These are phyloP conservation scores for Didymellaceae sp. DNA, from an alignment of 2,329 filamentous ascomycete genomes.

Conservation along the genomic window DNA sequence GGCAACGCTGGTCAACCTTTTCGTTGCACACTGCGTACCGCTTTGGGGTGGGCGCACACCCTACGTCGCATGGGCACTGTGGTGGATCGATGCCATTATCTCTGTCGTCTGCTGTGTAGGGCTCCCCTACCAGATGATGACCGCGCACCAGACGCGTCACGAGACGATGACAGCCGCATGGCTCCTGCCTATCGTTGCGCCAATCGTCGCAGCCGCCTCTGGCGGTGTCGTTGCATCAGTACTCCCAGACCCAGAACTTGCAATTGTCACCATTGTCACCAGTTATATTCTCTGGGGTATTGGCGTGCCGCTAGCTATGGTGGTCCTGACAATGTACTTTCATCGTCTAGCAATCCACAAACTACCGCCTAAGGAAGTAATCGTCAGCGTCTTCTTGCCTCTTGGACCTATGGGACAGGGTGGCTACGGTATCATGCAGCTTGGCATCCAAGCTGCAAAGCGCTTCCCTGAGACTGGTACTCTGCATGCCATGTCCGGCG, in stretches of 20 bases:
- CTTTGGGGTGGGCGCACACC: constrained; percentile 63
- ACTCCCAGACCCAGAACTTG: constrained; percentile 61
- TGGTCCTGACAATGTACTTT: constrained; percentile 71
- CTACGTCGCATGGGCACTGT: constrained; percentile 55
- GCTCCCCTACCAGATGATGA: constrained; percentile 43
- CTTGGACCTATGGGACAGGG: constrained; percentile 71
- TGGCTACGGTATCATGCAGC: constrained; percentile 63
- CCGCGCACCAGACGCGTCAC: constrained; percentile 32
- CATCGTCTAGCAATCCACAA: constrained; percentile 71
- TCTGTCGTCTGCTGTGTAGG: constrained; percentile 50
- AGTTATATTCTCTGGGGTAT: constrained; percentile 74
- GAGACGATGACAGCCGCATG: constrained; percentile 67
- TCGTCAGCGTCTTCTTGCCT: constrained; percentile 71
- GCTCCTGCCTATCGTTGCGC: constrained; percentile 69
- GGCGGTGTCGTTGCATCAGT: constrained; percentile 67
- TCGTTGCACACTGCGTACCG: constrained; percentile 64
- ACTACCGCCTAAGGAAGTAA: constrained; percentile 68
- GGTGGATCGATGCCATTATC: constrained; percentile 57
- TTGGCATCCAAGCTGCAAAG: constrained; percentile 53
- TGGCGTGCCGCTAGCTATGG: constrained; percentile 65
- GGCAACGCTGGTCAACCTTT: constrained; percentile 72
- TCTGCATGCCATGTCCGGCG: constrained; percentile 53
- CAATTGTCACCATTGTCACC: constrained; percentile 65
- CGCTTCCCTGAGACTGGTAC: constrained; percentile 50
- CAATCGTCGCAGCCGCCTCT: constrained; percentile 68